phyloP scores from a whole-genome alignment of 2,329 filamentous ascomycete genomes.

The Helotiales sp. region DNA sequence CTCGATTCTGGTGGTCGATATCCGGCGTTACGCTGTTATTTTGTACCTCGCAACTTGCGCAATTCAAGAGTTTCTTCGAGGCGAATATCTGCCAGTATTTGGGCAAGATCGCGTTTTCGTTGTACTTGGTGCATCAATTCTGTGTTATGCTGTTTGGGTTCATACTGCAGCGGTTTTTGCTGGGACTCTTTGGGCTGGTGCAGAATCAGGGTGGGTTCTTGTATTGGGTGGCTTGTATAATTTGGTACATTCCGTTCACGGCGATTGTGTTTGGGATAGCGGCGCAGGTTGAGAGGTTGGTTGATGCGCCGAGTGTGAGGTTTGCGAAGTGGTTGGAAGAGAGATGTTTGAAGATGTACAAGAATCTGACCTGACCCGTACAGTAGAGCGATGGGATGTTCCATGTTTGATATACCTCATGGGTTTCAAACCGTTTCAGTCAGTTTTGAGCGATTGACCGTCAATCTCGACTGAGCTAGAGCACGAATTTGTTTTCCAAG shows the following conservation, averaged over 20 bases:
- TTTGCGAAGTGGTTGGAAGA: constrained; percentile 62
- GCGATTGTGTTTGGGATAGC: constrained; percentile 49
- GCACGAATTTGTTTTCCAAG: too few relatives aligned
- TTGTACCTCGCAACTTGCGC: constrained; percentile 43
- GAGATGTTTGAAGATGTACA: constrained; percentile 47
- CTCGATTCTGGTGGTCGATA: constrained; percentile 36
- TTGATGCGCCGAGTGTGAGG: constrained; percentile 60
- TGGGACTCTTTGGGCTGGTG: constrained; percentile 19
- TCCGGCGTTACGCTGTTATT: constrained; percentile 32
- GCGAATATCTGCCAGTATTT: constrained; percentile 57
- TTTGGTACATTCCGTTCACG: constrained; percentile 41
- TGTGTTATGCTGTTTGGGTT: constrained; percentile 42
- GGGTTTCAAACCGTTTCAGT: too few relatives aligned
- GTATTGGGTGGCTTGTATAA: constrained; percentile 31
- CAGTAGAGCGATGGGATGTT: too few relatives aligned
- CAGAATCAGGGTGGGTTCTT: constrained; percentile 2
- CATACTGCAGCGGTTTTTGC: constrained; percentile 21
- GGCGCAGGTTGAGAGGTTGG: constrained; percentile 52
- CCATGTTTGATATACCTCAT: too few relatives aligned
- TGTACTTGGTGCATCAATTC: constrained; percentile 55
- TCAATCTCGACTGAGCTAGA: too few relatives aligned
- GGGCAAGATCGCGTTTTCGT: constrained; percentile 58
- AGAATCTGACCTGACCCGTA: neutral
- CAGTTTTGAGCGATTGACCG: too few relatives aligned
- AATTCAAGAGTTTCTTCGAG: constrained; percentile 51